These are phyloP conservation scores for Fusarium equiseti DNA, from an alignment of 2,329 filamentous ascomycete genomes.

Conservation along the genomic window DNA sequence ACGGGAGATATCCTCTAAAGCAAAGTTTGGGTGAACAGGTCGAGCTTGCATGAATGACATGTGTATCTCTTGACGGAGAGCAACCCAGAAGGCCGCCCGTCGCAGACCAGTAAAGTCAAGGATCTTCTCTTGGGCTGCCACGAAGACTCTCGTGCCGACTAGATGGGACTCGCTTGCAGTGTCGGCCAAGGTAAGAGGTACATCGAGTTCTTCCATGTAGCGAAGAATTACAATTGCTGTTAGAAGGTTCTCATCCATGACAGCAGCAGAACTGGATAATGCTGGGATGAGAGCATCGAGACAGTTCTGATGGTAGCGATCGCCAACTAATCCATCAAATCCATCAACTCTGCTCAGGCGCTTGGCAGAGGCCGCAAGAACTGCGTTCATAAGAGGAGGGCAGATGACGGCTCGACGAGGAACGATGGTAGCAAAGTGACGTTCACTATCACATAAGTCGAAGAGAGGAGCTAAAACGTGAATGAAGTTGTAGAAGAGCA, in stretches of 20 bases:
- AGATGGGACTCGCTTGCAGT: constrained; percentile 45
- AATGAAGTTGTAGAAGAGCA: constrained; percentile 47
- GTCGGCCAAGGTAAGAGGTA: constrained; percentile 34
- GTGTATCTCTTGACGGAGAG: constrained; percentile 48
- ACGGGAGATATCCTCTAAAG: constrained; percentile 38
- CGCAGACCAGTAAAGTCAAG: constrained; percentile 47
- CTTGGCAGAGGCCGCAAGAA: constrained; percentile 48
- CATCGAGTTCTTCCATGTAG: constrained; percentile 48
- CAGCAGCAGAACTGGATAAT: constrained; percentile 42
- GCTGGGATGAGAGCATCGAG: constrained; percentile 47
- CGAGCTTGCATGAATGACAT: constrained; percentile 50
- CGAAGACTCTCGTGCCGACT: constrained; percentile 47
- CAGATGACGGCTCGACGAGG: constrained; percentile 46
- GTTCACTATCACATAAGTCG: constrained; percentile 47
- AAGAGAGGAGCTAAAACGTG: constrained; percentile 46
- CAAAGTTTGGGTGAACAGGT: constrained; percentile 47
- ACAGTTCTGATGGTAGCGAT: constrained; percentile 48
- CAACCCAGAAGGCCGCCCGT: constrained; percentile 48
- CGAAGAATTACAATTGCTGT: constrained; percentile 50
- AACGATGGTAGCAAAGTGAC: constrained; percentile 48
- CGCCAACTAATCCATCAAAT: constrained; percentile 43
- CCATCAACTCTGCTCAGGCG: constrained; percentile 39
- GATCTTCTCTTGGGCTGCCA: constrained; percentile 47
- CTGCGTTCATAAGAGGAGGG: constrained; percentile 47
- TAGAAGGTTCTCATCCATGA: constrained; percentile 49